Percentiles rank a stretch among this genome's conserved stretches.
Conservation (phyloP, 1,284 basidiomycete species). For the Porphyrellus sp. region DNA sequence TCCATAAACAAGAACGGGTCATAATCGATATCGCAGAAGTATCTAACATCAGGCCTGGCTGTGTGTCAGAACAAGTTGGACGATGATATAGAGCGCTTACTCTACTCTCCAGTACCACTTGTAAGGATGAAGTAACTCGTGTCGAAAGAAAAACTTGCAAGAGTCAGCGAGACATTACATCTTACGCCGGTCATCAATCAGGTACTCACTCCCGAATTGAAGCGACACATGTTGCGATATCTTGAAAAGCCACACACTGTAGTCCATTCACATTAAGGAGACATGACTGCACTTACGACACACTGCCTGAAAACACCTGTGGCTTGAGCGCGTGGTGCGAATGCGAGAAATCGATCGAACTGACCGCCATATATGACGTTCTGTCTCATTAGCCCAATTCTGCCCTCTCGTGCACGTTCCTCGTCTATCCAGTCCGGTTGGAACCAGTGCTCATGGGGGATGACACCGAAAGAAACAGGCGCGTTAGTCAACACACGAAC, state of each 20-base stretch:
- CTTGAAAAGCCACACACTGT: constrained; percentile 29
- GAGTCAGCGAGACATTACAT: constrained; percentile 5
- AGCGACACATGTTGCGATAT: constrained; percentile 81
- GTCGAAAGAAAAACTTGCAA: constrained; percentile 70
- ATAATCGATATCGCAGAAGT: constrained; percentile 73
- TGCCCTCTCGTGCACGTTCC: constrained; percentile 56
- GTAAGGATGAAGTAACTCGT: constrained; percentile 67
- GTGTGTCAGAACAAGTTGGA: constrained; percentile 4
- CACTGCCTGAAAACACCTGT: constrained; percentile 41
- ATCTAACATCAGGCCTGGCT: constrained; percentile 65
- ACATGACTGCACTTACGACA: constrained; percentile 42
- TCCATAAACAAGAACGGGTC: constrained; percentile 83
- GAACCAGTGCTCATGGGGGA: constrained; percentile 72
- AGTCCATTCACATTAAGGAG: background rate
- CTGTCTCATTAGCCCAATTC: constrained; percentile 58
- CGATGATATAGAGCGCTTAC: constrained; percentile 29
- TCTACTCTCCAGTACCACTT: constrained; percentile 86
- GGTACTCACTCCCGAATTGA: constrained; percentile 72
- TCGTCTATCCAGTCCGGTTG: constrained; percentile 84
- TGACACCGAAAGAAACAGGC: constrained; percentile 65
- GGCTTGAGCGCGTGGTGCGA: constrained; percentile 1
- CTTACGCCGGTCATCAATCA: constrained; percentile 1
- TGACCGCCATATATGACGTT: constrained; percentile 69
- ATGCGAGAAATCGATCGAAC: constrained; percentile 7
- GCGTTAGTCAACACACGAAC: constrained; percentile 55